phyloP scores from a whole-genome alignment of 179 eudicot species.

The Corrigiola litoralis region DNA sequence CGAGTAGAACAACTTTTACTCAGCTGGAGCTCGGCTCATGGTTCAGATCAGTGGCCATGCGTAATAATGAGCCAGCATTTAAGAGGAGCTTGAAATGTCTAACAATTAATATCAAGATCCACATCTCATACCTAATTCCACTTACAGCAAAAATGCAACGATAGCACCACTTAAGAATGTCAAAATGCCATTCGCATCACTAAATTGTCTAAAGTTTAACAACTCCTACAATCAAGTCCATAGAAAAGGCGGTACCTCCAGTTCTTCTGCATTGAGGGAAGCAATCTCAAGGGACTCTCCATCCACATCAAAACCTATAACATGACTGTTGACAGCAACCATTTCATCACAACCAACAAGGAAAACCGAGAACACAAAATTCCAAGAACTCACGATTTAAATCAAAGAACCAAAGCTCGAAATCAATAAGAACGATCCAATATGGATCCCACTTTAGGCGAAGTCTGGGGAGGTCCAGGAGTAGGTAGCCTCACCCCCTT shows the following conservation, averaged over 20 bases:
- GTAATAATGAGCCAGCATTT: too few relatives aligned
- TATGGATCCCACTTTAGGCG: too few relatives aligned
- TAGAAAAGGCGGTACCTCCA: slow-evolving; percentile 53
- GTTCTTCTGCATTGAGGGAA: slow-evolving; percentile 65
- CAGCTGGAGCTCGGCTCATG: not conserved
- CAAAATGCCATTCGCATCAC: not conserved
- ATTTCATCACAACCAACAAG: slow-evolving; percentile 1
- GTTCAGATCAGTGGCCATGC: not conserved
- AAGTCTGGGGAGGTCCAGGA: too few relatives aligned
- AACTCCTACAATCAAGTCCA: not conserved
- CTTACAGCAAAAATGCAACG: too few relatives aligned
- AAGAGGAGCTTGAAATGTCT: too few relatives aligned
- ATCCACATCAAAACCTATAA: slow-evolving; percentile 77
- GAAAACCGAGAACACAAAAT: not conserved
- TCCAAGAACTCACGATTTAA: not conserved
- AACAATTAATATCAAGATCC: not conserved
- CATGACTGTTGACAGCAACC: slow-evolving; percentile 52
- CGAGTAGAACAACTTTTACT: not conserved
- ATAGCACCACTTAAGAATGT: too few relatives aligned
- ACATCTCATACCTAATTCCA: not conserved
- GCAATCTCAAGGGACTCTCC: slow-evolving; percentile 80
- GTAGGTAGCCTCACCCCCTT: too few relatives aligned
- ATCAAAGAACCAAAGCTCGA: not conserved
- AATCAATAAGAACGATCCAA: too few relatives aligned
- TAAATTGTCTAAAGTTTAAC: not conserved